phyloP scores from a whole-genome alignment of 2,329 filamentous ascomycete species.

The Epicoccum nigrum region DNA sequence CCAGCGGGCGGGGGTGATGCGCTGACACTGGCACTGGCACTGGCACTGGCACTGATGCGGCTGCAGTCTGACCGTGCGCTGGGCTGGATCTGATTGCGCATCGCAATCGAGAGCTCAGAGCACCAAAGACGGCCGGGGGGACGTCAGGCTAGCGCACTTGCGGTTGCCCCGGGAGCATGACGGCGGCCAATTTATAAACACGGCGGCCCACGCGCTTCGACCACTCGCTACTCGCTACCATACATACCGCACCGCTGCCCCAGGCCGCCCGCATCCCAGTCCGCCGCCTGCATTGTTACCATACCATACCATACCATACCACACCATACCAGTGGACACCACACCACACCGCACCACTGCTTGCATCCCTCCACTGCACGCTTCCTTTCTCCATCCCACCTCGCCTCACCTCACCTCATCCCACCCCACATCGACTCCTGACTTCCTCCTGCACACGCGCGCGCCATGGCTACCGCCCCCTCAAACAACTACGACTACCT shows the following conservation, averaged over 20 bases:
- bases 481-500: conserved; percentile 62
- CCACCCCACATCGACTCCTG: not conserved
- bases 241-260: conserved; percentile 8
- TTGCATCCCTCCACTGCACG: conserved; percentile 7
- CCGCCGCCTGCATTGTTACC: conserved; percentile 40
- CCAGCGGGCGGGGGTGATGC: conserved; percentile 10
- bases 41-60: not conserved
- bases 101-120: no score
- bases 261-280: conserved; percentile 13
- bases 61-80: not conserved
- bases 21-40: no score
- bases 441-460: not conserved
- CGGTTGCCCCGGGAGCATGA: conserved; percentile 27
- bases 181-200: conserved; percentile 24
- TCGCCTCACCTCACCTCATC: no score
- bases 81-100: no score
- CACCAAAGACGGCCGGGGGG: no score
- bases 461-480: conserved; percentile 27
- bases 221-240: conserved; percentile 26
- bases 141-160: conserved; percentile 3
- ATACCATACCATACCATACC: no score
- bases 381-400: conserved; percentile 3
- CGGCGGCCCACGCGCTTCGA: conserved; percentile 20
- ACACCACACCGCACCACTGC: no score
- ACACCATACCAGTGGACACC: no score